These are phyloP conservation scores for Platanthera guangdongensis DNA, from an alignment of 106 monocot species.

Conservation along the genomic window DNA sequence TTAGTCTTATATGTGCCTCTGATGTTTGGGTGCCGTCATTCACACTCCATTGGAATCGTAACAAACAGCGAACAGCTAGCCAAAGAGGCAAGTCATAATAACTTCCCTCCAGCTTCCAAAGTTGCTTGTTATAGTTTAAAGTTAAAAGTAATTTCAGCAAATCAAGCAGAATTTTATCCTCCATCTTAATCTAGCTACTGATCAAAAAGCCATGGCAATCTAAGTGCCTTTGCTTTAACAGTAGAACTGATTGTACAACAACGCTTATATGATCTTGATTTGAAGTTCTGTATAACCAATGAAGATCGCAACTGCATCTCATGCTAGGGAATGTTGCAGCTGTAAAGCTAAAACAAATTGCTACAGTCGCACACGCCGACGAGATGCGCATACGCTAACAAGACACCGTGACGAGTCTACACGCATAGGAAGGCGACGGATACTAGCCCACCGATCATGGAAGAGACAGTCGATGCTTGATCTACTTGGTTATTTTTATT, in stretches of 20 bases:
- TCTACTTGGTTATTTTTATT: too few species aligned
- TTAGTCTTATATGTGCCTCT: too few species aligned
- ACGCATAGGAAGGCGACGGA: too few species aligned
- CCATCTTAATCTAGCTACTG: background rate
- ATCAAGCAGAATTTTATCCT: background rate
- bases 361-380: too few species aligned
- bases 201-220: background rate
- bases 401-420: too few species aligned
- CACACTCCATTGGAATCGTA: too few species aligned
- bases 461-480: too few species aligned
- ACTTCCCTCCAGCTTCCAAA: background rate
- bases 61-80: too few species aligned
- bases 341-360: background rate
- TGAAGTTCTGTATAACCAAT: background rate
- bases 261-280: background rate
- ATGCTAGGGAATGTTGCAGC: background rate
- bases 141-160: background rate
- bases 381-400: too few species aligned
- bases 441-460: too few species aligned
- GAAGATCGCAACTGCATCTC: background rate
- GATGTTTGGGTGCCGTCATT: too few species aligned
- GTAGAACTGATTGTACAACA: background rate
- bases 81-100: too few species aligned
- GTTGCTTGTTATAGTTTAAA: background rate
- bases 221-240: background rate